Evolutionary conservation across 164 flowering plant genomes (phyloP).

Genomic region (Aristolochia fimbriata): DNA sequence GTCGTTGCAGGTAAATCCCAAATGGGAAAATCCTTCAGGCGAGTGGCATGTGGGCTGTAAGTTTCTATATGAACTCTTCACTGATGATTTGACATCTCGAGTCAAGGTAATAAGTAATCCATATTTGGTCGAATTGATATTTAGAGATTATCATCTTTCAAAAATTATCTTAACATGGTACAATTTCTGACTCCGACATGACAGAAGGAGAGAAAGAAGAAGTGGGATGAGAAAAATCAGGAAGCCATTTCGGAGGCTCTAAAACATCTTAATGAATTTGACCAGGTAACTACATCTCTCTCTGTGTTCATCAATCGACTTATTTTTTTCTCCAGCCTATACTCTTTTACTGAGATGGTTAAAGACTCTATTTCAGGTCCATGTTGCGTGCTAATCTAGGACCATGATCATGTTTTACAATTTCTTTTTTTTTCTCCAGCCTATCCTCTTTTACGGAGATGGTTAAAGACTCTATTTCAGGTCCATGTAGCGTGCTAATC

Average conservation of each 20-base stretch:
- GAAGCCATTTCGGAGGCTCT: constrained; percentile 83
- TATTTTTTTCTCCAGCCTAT: neutral
- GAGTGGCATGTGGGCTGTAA: constrained; percentile 94
- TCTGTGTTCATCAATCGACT: too few relatives aligned
- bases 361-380: neutral
- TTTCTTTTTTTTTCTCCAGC: neutral
- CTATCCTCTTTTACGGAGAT: neutral
- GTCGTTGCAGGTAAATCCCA: constrained; percentile 46
- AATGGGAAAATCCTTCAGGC: constrained; percentile 92
- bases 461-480: neutral
- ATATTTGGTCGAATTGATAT: neutral
- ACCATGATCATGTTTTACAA: too few relatives aligned
- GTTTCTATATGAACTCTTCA: constrained; percentile 81
- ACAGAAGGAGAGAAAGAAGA: constrained; percentile 85
- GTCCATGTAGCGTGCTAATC: too few relatives aligned
- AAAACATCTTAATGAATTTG: constrained; percentile 68
- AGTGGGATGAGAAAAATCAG: constrained; percentile 89
- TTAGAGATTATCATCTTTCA: neutral
- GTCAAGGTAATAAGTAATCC: constrained; percentile 44
- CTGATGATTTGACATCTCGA: constrained; percentile 65
- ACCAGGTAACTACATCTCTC: constrained; percentile 44
- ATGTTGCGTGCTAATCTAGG: too few relatives aligned
- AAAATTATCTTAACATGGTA: neutral
- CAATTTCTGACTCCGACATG: neutral
- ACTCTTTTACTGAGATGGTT: neutral